These are phyloP conservation scores for Yarrowia sp. DNA, from an alignment of 805 yeast species.

Conservation along the genomic window DNA sequence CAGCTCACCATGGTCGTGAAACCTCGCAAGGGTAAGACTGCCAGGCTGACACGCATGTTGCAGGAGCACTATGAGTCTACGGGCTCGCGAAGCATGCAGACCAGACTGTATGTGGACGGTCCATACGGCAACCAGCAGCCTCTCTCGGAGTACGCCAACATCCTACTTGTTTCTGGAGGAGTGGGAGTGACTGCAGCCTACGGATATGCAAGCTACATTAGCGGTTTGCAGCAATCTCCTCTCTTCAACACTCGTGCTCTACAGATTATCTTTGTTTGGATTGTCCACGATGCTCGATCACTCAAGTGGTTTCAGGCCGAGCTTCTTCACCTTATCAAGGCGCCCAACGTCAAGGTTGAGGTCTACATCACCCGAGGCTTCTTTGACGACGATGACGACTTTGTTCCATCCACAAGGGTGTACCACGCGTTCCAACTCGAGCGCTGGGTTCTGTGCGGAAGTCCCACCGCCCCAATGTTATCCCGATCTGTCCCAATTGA, in stretches of 20 bases:
- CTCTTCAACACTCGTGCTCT: neutral
- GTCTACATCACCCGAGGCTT: constrained; percentile 2
- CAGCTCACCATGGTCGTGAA: constrained; percentile 20
- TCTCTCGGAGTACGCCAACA: neutral
- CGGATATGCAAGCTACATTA: constrained; percentile 15
- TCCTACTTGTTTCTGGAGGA: constrained; percentile 8
- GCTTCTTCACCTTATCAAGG: neutral
- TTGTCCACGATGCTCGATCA: neutral
- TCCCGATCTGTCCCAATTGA: constrained; percentile 10
- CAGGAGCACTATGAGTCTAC: constrained; percentile 8
- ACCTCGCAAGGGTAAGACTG: constrained; percentile 13
- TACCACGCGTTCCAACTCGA: constrained; percentile 3
- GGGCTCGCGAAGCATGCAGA: neutral
- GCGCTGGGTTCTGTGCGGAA: constrained; percentile 9
- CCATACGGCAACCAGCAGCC: constrained; percentile 14
- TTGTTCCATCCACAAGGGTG: neutral
- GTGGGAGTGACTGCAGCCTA: constrained; percentile 3
- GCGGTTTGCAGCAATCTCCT: neutral
- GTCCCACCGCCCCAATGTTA: constrained; percentile 16
- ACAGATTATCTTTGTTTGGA: constrained; percentile 9
- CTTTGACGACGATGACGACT: neutral
- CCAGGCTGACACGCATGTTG: neutral
- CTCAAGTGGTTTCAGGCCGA: constrained; percentile 17
- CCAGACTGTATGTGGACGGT: neutral
- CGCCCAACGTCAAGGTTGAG: constrained; percentile 8